Conservation (phyloP, 2,329 filamentous ascomycete species). For the Botryotinia narcissicola region DNA sequence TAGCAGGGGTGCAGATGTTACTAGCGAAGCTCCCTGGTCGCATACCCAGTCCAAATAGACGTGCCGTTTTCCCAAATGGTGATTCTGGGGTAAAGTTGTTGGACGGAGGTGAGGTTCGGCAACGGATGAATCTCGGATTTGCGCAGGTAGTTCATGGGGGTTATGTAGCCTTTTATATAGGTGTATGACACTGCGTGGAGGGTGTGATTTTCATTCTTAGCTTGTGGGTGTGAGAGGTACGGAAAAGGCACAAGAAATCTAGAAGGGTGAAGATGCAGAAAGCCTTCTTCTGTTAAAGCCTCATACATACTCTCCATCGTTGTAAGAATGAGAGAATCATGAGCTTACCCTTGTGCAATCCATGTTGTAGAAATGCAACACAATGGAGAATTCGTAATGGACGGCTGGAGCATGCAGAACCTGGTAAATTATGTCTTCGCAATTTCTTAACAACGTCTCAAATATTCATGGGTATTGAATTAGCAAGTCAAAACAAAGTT, state of each 20-base stretch:
- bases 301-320: background rate
- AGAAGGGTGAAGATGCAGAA: background rate
- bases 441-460: background rate
- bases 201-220: background rate
- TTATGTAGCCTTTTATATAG: background rate
- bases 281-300: background rate
- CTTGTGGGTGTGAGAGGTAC: background rate
- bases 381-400: background rate
- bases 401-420: background rate
- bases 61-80: background rate
- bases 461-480: background rate
- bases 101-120: background rate
- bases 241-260: background rate
- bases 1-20: background rate
- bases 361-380: background rate
- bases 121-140: conserved; percentile 1
- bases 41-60: background rate
- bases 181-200: background rate
- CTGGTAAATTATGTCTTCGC: background rate
- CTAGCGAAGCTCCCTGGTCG: background rate
- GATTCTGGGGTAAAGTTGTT: background rate
- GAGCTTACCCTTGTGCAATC: background rate
- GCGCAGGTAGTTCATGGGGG: background rate
- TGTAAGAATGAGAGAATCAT: background rate
- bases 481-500: background rate